Evolutionary conservation across 768 basidiomycete species (phyloP).

Genomic region (Phlebiopsis flavidoalba): DNA sequence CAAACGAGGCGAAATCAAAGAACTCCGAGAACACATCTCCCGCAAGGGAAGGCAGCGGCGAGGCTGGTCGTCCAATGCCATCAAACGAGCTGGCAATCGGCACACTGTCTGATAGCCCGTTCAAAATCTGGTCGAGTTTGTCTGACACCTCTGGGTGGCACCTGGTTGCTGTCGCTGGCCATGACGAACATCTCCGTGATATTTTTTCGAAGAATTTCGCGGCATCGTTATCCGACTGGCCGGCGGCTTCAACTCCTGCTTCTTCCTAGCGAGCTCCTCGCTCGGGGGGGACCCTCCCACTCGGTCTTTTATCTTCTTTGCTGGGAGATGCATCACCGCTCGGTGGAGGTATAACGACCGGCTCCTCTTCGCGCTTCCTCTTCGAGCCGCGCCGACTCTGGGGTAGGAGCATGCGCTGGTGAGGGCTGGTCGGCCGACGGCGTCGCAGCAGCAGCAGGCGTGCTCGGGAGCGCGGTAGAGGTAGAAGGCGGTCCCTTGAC

Average conservation of each 20-base stretch:
- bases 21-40: conserved; percentile 41
- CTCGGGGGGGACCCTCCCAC: conserved; percentile 56
- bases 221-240: conserved; percentile 63
- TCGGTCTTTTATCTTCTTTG: conserved; percentile 68
- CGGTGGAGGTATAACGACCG: conserved; percentile 1
- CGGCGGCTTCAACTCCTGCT: conserved; percentile 38
- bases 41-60: conserved; percentile 17
- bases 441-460: conserved; percentile 30
- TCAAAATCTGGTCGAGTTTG: conserved; percentile 41
- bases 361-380: conserved; percentile 52
- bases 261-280: conserved; percentile 39
- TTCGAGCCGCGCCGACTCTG: conserved; percentile 26
- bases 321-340: conserved; percentile 52
- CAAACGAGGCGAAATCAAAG: conserved; percentile 62
- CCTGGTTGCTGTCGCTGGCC: conserved; percentile 38
- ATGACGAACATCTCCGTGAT: conserved; percentile 61
- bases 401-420: conserved; percentile 17
- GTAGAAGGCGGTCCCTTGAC: conserved; percentile 12
- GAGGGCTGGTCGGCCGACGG: conserved; percentile 27
- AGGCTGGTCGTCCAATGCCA: neutral
- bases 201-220: conserved; percentile 52
- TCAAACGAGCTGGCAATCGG: neutral
- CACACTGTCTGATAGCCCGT: neutral
- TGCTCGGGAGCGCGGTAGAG: conserved; percentile 24
- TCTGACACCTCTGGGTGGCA: conserved; percentile 48